These are phyloP conservation scores for Paralagenidium karlingii DNA, from an alignment of 352 stramenopile genomes.

Conservation along the genomic window DNA sequence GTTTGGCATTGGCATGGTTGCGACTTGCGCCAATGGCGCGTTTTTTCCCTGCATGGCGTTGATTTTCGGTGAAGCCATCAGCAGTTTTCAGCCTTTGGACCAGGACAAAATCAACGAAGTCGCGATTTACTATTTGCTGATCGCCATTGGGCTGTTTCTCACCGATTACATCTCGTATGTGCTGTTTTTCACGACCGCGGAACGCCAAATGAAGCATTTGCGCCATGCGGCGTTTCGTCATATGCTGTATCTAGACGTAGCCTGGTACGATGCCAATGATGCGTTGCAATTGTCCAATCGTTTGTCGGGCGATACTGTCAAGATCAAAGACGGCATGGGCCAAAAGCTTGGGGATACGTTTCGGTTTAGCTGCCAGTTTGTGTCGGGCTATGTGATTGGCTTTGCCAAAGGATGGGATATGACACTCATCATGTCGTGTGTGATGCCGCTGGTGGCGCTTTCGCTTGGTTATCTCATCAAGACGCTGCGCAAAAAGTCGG, in stretches of 20 bases:
- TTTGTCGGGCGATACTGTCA: constrained; percentile 17
- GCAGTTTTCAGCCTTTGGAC: constrained; percentile 12
- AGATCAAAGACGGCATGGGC: constrained; percentile 34
- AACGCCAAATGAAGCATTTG: constrained; percentile 14
- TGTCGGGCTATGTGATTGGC: constrained; percentile 9
- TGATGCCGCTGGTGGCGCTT: constrained; percentile 11
- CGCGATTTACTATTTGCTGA: constrained; percentile 3
- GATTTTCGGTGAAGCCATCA: constrained; percentile 20
- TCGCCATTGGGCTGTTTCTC: constrained; percentile 11
- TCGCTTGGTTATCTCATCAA: constrained; percentile 15
- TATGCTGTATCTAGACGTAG: constrained; percentile 8
- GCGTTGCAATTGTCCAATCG: constrained; percentile 10
- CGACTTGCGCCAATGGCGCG: constrained; percentile 15
- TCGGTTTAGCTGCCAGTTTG: constrained; percentile 7
- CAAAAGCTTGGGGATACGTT: constrained; percentile 12
- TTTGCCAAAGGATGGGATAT: constrained; percentile 10
- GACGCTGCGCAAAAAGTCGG: constrained; percentile 6
- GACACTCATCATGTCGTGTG: constrained; percentile 12
- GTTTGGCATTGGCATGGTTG: constrained; percentile 11
- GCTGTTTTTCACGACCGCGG: constrained; percentile 11
- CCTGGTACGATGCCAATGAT: constrained; percentile 9
- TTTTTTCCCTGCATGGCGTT: constrained; percentile 25
- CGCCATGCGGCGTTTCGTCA: constrained; percentile 11
- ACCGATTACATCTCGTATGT: constrained; percentile 16
- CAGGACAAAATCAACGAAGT: constrained; percentile 6